Conservation (phyloP, 805 yeast genomes). For the Diddensiella transvaalensis region DNA sequence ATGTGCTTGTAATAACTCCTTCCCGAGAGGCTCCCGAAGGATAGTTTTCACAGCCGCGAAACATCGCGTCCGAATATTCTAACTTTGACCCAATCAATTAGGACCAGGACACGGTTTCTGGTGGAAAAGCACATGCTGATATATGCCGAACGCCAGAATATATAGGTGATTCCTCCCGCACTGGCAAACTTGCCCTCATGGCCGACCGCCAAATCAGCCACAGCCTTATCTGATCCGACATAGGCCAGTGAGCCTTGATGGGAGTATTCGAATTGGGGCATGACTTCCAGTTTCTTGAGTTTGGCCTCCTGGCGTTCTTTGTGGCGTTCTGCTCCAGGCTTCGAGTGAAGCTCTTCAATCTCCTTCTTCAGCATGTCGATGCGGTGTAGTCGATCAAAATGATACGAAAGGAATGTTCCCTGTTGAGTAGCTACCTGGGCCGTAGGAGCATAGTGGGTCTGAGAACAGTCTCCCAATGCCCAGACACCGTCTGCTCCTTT, state of each 20-base stretch:
- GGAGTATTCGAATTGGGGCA: conserved; percentile 62
- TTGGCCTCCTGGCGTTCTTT: conserved; percentile 41
- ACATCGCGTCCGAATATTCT: conserved; percentile 88
- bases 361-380: conserved; percentile 33
- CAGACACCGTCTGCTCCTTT: conserved; percentile 77
- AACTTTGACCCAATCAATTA: conserved; percentile 84
- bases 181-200: conserved; percentile 68
- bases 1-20: too few relatives aligned
- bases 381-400: conserved; percentile 50
- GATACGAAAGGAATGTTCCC: conserved; percentile 71
- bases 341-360: conserved; percentile 37
- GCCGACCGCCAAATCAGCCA: conserved; percentile 71
- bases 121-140: conserved; percentile 85
- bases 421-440: conserved; percentile 96
- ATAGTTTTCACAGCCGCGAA: conserved; percentile 74
- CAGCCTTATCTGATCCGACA: conserved; percentile 85
- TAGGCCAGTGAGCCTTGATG: conserved; percentile 92
- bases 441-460: conserved; percentile 84
- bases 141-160: conserved; percentile 93
- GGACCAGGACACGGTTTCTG: conserved; percentile 80
- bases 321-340: conserved; percentile 32
- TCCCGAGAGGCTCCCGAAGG: too few relatives aligned
- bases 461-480: conserved; percentile 91
- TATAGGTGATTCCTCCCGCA: conserved; percentile 80
- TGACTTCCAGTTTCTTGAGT: conserved; percentile 32